Conservation (phyloP, 2,329 filamentous ascomycete species). For the Aspergillus pseudoviridinutans region DNA sequence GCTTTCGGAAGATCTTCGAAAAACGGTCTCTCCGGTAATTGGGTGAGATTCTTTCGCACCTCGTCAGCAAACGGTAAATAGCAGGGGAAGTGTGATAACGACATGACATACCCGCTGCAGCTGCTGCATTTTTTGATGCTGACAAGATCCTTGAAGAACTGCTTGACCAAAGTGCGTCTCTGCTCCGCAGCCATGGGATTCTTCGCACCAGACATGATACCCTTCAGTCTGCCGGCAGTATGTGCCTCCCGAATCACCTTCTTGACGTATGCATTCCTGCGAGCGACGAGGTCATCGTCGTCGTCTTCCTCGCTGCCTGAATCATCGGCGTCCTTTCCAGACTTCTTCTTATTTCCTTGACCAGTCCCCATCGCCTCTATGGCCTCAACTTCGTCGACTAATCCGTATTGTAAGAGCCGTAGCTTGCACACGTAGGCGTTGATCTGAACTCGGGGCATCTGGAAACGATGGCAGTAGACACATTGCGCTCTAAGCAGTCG, state of each 20-base stretch:
- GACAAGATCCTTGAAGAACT: constrained; percentile 72
- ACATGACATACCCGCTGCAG: constrained; percentile 50
- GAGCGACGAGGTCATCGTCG: constrained; percentile 49
- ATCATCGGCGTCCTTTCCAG: constrained; percentile 50
- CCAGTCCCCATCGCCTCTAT: constrained; percentile 50
- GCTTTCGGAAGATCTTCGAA: constrained; percentile 89
- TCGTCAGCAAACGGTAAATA: constrained; percentile 15
- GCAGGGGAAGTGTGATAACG: background rate
- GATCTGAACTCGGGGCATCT: constrained; percentile 69
- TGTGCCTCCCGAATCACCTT: constrained; percentile 62
- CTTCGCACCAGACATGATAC: constrained; percentile 55
- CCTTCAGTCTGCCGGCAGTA: constrained; percentile 41
- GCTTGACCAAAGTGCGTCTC: constrained; percentile 70
- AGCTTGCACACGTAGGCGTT: constrained; percentile 81
- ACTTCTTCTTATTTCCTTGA: constrained; percentile 44
- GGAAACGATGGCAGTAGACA: constrained; percentile 83
- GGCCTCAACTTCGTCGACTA: constrained; percentile 64
- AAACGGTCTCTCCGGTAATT: constrained; percentile 83
- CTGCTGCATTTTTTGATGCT: constrained; percentile 66
- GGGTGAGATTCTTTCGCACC: constrained; percentile 63
- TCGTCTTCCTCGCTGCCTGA: constrained; percentile 62
- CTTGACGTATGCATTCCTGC: constrained; percentile 66
- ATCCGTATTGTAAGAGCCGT: constrained; percentile 76
- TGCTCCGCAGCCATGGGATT: constrained; percentile 79
- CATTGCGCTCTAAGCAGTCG: constrained; percentile 83